Evolutionary conservation across 805 yeast genomes (phyloP), one percentile per base, ranked within the genome.

Genomic region (Kazachstania taianensis): DNA sequence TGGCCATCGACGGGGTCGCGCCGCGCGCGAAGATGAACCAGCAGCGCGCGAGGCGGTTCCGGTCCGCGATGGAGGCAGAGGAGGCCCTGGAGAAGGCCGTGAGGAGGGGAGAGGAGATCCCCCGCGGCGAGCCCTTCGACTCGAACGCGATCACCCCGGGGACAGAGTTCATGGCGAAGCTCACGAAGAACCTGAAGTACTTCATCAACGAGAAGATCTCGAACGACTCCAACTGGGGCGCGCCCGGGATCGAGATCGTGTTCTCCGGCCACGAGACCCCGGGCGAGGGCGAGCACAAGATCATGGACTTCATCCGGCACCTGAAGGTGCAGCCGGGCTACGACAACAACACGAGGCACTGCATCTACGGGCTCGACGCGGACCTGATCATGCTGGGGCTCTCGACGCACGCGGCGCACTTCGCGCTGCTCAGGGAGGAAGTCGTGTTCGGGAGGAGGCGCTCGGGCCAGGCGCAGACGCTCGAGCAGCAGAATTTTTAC

Each of bases 1-100:
- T 89, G 95, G 97, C 98, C 3, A 83, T 89, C 50, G 98, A 89
- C 63, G 98, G 98, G 56, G 97, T 89, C 35, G 98, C 98, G 0
- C 98, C 98, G 28, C 69, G 98, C 57, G 98, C 98, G 8, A 89
- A 89, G 55, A 87, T 89, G 96, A 89, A 89, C 57, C 97, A 89
- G 61, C 98, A 89, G 61, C 75, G 98, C 62, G 77, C 96, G 0
- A 78, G 98, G 68, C 76, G 98, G 63, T 89, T 89, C 60, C 70
- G 96, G 60, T 78, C 95, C 20, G 97, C 96, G 1, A 70, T 77
- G 49, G 97, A 89, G 53, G 96, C 96, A 2, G 94, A 89, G 55
- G 75, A 75, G 45, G 78, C 77, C 35, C 54, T 81, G 53, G 69
- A 70, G 40, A 80, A 82, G 55, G 95, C 95, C 5, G 65, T 79